Percentiles rank a stretch among this genome's conserved stretches.
Conservation (phyloP, 2,329 filamentous ascomycete species). For the Hirsutella rhossiliensis region DNA sequence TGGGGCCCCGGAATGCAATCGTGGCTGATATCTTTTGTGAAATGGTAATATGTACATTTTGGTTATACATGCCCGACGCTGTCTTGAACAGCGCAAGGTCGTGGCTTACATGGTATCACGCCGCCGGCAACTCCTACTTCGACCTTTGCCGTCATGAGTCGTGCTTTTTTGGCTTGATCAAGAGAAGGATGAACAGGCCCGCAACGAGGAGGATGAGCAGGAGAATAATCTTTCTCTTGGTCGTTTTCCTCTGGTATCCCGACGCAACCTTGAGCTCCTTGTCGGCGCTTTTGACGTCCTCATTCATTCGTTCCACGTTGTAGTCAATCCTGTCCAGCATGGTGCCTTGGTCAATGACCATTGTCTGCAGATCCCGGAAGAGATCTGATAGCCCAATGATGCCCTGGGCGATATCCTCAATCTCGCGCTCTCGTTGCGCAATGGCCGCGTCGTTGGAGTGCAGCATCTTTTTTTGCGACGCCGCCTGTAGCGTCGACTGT, state of each 20-base stretch:
- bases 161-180: constrained; percentile 64
- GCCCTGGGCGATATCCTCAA: constrained; percentile 94
- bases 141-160: constrained; percentile 6
- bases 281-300: constrained; percentile 83
- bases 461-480: constrained; percentile 52
- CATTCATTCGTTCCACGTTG: constrained; percentile 92
- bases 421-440: constrained; percentile 85
- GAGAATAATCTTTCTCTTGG: constrained; percentile 86
- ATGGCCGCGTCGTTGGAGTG: constrained; percentile 75
- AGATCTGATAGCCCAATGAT: constrained; percentile 96
- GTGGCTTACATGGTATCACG: constrained; percentile 5
- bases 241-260: constrained; percentile 76
- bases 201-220: constrained; percentile 75
- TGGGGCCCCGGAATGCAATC: no score
- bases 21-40: no score
- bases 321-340: constrained; percentile 94
- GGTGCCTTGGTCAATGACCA: constrained; percentile 88
- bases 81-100: no score
- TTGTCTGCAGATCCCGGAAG: constrained; percentile 88
- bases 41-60: constrained; percentile 7
- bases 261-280: constrained; percentile 84
- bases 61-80: constrained; percentile 10
- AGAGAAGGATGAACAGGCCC: constrained; percentile 73
- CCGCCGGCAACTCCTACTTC: no score
- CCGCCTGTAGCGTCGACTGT: constrained; percentile 75